A percentile compares a stretch with the other conserved stretches of the same genome.
Evolutionary conservation across 2,329 filamentous ascomycete genomes (phyloP).

Genomic region (Diaporthe caulivora): DNA sequence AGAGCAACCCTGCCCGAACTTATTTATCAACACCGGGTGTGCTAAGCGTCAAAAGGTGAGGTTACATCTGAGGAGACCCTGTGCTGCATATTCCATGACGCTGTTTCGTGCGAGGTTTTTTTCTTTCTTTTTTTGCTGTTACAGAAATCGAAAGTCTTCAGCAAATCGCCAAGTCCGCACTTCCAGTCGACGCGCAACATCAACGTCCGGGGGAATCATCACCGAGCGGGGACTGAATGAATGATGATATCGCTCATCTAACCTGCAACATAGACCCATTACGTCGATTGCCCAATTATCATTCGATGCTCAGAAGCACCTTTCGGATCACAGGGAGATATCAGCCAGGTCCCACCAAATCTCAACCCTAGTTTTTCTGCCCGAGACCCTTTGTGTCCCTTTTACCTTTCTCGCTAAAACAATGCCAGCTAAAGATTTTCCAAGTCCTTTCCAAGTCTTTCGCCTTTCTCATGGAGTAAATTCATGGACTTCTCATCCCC

Average conservation of each 20-base stretch:
- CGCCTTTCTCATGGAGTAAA: not conserved
- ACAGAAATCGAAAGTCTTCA: slow-evolving; percentile 1
- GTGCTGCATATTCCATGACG: slow-evolving; percentile 23
- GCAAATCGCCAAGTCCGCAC: slow-evolving; percentile 7
- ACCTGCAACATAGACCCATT: not conserved
- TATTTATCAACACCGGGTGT: not conserved
- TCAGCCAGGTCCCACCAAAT: not conserved
- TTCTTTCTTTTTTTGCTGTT: not conserved
- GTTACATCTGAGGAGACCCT: not conserved
- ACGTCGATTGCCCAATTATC: slow-evolving; percentile 1
- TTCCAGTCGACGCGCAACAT: not conserved
- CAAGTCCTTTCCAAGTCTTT: not conserved
- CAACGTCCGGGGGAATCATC: not conserved
- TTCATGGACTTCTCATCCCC: not conserved
- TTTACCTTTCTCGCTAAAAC: not conserved
- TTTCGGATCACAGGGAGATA: not conserved
- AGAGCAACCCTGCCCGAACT: not conserved
- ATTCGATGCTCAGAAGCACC: not conserved
- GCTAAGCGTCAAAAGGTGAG: not conserved
- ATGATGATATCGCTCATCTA: not conserved
- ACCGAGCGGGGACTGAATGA: not conserved
- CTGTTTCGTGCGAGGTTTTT: not conserved
- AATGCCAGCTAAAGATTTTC: not conserved
- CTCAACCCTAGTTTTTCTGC: not conserved
- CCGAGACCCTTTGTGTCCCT: not conserved